phyloP scores from a whole-genome alignment of 2,329 filamentous ascomycete species.

The Beauveria rudraprayagi region DNA sequence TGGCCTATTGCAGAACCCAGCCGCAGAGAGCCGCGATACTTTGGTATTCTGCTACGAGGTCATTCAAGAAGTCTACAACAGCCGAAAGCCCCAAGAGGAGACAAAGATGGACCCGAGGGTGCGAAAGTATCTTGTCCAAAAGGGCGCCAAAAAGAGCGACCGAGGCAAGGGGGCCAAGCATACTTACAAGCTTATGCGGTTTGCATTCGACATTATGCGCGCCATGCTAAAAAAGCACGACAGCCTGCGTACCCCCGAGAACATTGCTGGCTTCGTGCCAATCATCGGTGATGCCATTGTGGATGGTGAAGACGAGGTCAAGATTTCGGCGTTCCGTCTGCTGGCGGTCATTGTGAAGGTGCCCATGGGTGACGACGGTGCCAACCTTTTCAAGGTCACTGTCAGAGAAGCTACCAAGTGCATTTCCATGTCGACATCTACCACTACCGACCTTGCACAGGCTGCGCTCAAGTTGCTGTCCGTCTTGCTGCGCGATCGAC shows the following conservation, averaged over 20 bases:
- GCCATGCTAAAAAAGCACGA: constrained; percentile 82
- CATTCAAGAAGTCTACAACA: constrained; percentile 75
- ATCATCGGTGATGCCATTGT: constrained; percentile 83
- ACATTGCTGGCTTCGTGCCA: constrained; percentile 78
- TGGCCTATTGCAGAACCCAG: constrained; percentile 75
- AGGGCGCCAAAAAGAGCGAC: constrained; percentile 66
- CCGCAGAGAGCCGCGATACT: constrained; percentile 69
- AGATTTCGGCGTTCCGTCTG: constrained; percentile 79
- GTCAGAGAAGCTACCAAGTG: constrained; percentile 76
- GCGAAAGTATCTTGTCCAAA: constrained; percentile 72
- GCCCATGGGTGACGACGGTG: constrained; percentile 64
- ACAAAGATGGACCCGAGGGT: constrained; percentile 53
- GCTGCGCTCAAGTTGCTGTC: constrained; percentile 83
- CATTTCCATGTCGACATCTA: constrained; percentile 68
- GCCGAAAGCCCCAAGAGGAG: constrained; percentile 42
- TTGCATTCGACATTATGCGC: constrained; percentile 79
- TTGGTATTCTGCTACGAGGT: constrained; percentile 95
- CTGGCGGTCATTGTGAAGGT: constrained; percentile 79
- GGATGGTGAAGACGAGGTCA: constrained; percentile 83
- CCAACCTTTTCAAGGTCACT: constrained; percentile 63
- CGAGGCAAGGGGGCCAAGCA: constrained; percentile 69
- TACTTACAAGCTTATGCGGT: constrained; percentile 79
- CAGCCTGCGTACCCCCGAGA: constrained; percentile 66
- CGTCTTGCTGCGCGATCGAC: constrained; percentile 73
- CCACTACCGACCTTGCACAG: constrained; percentile 76